Evolutionary conservation across 192 early-diverging fungal species (phyloP).

Genomic region (Coemansia furcata): DNA sequence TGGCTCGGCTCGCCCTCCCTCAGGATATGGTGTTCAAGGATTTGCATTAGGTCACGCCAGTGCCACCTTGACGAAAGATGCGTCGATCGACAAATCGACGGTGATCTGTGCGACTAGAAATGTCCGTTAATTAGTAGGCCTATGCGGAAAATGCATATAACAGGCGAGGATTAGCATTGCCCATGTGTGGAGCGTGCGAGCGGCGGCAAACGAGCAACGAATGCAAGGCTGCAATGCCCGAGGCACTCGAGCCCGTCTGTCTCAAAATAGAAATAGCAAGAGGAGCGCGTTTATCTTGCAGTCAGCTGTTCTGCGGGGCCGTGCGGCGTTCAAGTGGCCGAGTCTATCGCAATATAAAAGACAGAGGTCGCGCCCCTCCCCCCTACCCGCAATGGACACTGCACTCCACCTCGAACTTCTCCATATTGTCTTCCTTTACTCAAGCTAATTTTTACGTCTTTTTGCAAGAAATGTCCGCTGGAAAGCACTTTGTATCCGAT

Average conservation of each 20-base stretch:
- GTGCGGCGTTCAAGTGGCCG: background rate
- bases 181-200: background rate
- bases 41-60: background rate
- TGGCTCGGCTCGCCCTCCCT: background rate
- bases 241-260: background rate
- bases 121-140: background rate
- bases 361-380: background rate
- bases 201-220: background rate
- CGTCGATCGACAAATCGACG: background rate
- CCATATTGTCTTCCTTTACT: background rate
- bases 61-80: background rate
- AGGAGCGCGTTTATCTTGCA: background rate
- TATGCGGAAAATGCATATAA: background rate
- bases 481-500: constrained; percentile 62
- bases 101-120: constrained; percentile 1
- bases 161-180: background rate
- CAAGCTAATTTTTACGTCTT: background rate
- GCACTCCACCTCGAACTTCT: background rate
- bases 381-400: background rate
- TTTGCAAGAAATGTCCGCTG: constrained; percentile 15
- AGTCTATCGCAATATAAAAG: background rate
- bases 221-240: background rate
- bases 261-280: background rate
- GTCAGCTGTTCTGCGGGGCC: background rate
- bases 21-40: background rate